phyloP scores from a whole-genome alignment of 768 basidiomycete species.

The Paxillus rubicundulus region DNA sequence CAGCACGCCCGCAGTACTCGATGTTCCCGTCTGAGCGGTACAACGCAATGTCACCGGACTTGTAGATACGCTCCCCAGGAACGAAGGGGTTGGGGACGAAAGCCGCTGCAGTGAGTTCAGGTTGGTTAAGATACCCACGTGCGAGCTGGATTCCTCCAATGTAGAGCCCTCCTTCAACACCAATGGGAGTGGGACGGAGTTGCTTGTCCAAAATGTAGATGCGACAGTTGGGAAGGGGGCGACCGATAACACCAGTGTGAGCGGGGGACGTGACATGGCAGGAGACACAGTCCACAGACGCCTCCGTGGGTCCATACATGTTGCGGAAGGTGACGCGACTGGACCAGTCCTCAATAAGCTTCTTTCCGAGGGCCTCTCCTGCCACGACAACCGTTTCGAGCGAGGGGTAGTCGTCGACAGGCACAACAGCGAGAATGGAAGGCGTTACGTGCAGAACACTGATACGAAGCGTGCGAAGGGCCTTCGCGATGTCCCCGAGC shows the following conservation, averaged over 20 bases:
- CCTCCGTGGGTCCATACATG: conserved; percentile 36
- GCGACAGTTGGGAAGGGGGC: conserved; percentile 29
- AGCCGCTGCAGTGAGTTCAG: conserved; percentile 24
- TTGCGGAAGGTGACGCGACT: conserved; percentile 26
- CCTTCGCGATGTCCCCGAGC: conserved; percentile 29
- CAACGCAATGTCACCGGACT: conserved; percentile 30
- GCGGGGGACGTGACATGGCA: conserved; percentile 21
- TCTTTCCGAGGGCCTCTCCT: conserved; percentile 22
- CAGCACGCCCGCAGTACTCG: conserved; percentile 31
- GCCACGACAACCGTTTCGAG: conserved; percentile 29
- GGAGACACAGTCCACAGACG: conserved; percentile 29
- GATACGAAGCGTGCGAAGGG: conserved; percentile 26
- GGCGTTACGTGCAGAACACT: conserved; percentile 30
- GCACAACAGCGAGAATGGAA: conserved; percentile 28
- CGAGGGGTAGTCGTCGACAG: conserved; percentile 23
- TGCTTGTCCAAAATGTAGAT: conserved; percentile 31
- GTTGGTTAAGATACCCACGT: conserved; percentile 22
- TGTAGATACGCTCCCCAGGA: conserved; percentile 28
- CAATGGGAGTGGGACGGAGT: conserved; percentile 25
- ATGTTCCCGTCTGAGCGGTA: conserved; percentile 30
- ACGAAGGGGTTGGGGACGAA: conserved; percentile 33
- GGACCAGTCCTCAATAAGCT: conserved; percentile 25
- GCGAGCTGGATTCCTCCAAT: conserved; percentile 22
- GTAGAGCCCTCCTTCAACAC: conserved; percentile 27
- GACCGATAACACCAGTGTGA: conserved; percentile 27